Conservation (phyloP, 805 yeast species). For the Maudiozyma serrabonitensis region DNA sequence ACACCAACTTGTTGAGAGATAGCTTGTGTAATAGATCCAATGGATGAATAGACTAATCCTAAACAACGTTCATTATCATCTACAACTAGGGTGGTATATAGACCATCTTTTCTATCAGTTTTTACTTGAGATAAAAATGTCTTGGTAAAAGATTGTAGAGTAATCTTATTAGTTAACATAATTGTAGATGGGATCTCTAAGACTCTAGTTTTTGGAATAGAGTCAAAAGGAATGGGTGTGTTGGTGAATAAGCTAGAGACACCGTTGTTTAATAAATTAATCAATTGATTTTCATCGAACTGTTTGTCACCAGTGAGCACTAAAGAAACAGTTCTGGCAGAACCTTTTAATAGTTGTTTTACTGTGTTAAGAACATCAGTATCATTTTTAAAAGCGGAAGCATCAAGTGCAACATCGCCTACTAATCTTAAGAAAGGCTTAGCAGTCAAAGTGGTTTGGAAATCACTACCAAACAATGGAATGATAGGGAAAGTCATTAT, state of each 20-base stretch:
- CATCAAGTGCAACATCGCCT: slow-evolving; percentile 23
- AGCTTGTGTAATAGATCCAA: slow-evolving; percentile 72
- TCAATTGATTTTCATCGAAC: slow-evolving; percentile 34
- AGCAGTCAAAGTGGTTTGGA: slow-evolving; percentile 3
- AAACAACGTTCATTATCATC: slow-evolving; percentile 60
- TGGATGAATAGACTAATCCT: slow-evolving; percentile 87
- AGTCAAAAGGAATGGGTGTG: slow-evolving; percentile 15
- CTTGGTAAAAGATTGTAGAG: slow-evolving; percentile 11
- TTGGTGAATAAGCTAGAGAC: slow-evolving; percentile 35
- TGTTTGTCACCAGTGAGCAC: slow-evolving; percentile 13
- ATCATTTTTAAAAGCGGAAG: slow-evolving; percentile 11
- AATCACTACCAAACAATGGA: slow-evolving; percentile 24
- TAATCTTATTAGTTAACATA: slow-evolving; percentile 9
- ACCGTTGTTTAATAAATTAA: slow-evolving; percentile 54
- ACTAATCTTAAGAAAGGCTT: slow-evolving; percentile 20
- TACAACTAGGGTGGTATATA: slow-evolving; percentile 75
- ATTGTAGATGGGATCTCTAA: slow-evolving; percentile 9
- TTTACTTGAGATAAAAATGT: slow-evolving; percentile 40
- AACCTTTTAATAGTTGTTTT: slow-evolving; percentile 5
- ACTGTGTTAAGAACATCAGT: slow-evolving; percentile 13
- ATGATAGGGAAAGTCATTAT: slow-evolving; percentile 33
- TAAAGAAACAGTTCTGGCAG: slow-evolving; percentile 21
- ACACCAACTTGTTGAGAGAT: slow-evolving; percentile 78
- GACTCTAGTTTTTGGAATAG: slow-evolving; percentile 42
- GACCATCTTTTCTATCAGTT: slow-evolving; percentile 81